phyloP scores from a whole-genome alignment of 148 eudicot genomes.

The Amaranthus hypochondriacus region DNA sequence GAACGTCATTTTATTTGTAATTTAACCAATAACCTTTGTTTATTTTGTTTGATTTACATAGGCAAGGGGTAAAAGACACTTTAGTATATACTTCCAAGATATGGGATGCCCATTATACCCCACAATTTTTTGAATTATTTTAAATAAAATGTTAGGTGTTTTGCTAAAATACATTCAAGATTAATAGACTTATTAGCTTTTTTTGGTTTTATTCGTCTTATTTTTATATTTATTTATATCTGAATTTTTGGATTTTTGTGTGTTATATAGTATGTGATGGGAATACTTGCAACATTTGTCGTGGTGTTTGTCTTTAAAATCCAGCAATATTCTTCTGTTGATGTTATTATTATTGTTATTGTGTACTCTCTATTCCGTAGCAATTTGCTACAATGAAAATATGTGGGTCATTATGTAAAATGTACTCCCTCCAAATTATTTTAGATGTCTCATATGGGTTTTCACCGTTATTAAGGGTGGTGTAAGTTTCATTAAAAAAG shows the following conservation, averaged over 20 bases:
- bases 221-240: conserved; percentile 12
- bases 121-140: conserved; percentile 15
- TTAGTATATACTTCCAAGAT: conserved; percentile 25
- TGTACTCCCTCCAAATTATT: too few relatives aligned
- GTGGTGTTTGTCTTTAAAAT: conserved; percentile 20
- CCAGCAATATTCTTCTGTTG: conserved; percentile 30
- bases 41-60: conserved; percentile 24
- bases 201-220: conserved; percentile 8
- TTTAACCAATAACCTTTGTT: conserved; percentile 16
- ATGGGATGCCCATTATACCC: conserved; percentile 5
- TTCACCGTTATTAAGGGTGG: too few relatives aligned
- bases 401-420: background rate
- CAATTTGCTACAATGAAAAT: background rate
- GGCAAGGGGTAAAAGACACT: conserved; percentile 25
- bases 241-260: conserved; percentile 25
- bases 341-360: conserved; percentile 10
- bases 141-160: conserved; percentile 11
- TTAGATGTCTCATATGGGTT: too few relatives aligned
- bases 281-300: conserved; percentile 17
- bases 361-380: too few relatives aligned
- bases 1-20: conserved; percentile 22
- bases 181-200: conserved; percentile 13
- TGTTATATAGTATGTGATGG: conserved; percentile 9
- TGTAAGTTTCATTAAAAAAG: too few relatives aligned
- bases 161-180: conserved; percentile 23